Percentiles rank a stretch among this genome's conserved stretches.
Evolutionary conservation across 2,329 filamentous ascomycete genomes (phyloP).

Genomic region (Metarhizium rileyi): DNA sequence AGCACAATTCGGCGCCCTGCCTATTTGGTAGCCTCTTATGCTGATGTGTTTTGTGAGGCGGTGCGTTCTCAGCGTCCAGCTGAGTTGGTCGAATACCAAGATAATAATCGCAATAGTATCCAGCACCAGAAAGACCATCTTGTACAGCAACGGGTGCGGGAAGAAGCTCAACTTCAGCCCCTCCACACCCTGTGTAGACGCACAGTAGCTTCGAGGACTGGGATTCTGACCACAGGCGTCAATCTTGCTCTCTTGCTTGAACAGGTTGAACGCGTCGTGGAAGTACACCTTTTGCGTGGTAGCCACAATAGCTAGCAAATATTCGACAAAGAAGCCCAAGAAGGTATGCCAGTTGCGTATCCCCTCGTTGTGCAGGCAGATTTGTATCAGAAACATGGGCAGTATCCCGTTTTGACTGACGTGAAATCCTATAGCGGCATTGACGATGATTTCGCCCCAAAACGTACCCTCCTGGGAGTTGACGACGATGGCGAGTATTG

Average conservation of each 20-base stretch:
- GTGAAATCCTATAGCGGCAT: conserved; percentile 27
- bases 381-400: conserved; percentile 28
- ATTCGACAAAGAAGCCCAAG: conserved; percentile 28
- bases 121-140: conserved; percentile 26
- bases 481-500: conserved; percentile 30
- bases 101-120: conserved; percentile 26
- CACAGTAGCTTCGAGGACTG: conserved; percentile 29
- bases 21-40: conserved; percentile 22
- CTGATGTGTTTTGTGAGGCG: conserved; percentile 20
- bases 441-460: conserved; percentile 29
- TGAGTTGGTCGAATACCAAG: conserved; percentile 24
- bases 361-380: conserved; percentile 28
- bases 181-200: conserved; percentile 22
- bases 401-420: conserved; percentile 27
- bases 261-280: conserved; percentile 23
- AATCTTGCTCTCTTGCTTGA: conserved; percentile 22
- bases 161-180: conserved; percentile 26
- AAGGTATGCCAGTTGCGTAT: conserved; percentile 32
- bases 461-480: conserved; percentile 30
- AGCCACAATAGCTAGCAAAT: conserved; percentile 27
- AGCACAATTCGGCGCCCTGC: conserved; percentile 19
- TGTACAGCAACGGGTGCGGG: conserved; percentile 27
- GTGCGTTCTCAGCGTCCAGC: conserved; percentile 28
- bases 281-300: conserved; percentile 27
- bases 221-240: conserved; percentile 25